Percentiles rank a stretch among this genome's conserved stretches.
Conservation (phyloP, 2,329 filamentous ascomycete species). For the Davidsoniella eucalypti region DNA sequence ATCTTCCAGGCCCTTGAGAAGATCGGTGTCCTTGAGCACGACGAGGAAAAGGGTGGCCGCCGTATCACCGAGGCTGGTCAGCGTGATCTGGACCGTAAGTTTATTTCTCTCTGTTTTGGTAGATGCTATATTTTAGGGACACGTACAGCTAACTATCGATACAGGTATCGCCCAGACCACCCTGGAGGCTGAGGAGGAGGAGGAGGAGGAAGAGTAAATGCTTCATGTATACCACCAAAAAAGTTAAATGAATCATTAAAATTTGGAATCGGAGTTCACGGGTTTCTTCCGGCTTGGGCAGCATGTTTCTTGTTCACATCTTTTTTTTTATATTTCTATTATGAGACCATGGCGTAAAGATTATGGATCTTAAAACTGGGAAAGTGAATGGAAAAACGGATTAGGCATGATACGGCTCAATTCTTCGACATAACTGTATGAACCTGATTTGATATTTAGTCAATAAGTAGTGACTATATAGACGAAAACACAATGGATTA, state of each 20-base stretch:
- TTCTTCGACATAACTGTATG: neutral
- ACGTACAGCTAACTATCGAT: conserved; percentile 8
- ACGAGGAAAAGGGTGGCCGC: conserved; percentile 96
- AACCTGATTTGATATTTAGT: no score
- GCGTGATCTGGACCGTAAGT: conserved; percentile 86
- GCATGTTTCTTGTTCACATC: conserved; percentile 2
- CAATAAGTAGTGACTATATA: no score
- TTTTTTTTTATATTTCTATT: conserved; percentile 3
- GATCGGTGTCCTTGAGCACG: conserved; percentile 94
- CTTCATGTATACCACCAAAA: conserved; percentile 9
- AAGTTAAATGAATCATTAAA: conserved; percentile 10
- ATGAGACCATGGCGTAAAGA: conserved; percentile 1
- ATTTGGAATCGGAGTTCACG: conserved; percentile 7
- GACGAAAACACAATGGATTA: no score
- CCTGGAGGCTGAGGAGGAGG: conserved; percentile 53
- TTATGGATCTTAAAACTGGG: neutral
- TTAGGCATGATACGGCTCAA: neutral
- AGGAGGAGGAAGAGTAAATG: conserved; percentile 45
- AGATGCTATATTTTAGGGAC: no score
- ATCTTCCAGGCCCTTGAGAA: conserved; percentile 95
- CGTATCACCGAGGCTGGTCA: conserved; percentile 96
- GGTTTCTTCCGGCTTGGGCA: conserved; percentile 4
- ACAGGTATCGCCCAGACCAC: conserved; percentile 64
- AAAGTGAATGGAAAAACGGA: no score
- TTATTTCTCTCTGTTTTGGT: neutral